phyloP scores from a whole-genome alignment of 2,329 filamentous ascomycete species.

The Parafenestella ontariensis region DNA sequence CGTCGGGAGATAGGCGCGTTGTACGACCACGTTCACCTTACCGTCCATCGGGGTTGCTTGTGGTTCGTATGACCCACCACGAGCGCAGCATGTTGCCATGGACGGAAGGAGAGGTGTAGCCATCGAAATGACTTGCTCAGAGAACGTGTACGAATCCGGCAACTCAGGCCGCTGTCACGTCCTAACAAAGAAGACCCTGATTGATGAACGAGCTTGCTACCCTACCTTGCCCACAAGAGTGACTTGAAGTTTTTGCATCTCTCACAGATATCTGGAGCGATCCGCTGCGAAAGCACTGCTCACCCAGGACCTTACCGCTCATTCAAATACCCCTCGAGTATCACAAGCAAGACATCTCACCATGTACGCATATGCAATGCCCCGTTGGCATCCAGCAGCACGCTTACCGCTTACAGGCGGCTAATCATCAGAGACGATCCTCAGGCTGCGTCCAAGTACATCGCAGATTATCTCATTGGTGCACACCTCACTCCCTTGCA shows the following conservation, averaged over 20 bases:
- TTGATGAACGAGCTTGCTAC: conserved; percentile 24
- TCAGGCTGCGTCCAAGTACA: conserved; percentile 72
- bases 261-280: conserved; percentile 25
- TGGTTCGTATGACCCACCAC: conserved; percentile 26
- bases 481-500: conserved; percentile 36
- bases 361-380: conserved; percentile 44
- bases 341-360: conserved; percentile 23
- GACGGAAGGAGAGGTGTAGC: conserved; percentile 11
- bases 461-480: conserved; percentile 82
- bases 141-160: conserved; percentile 21
- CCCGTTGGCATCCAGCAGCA: conserved; percentile 18
- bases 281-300: conserved; percentile 5
- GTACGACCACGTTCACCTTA: conserved; percentile 40
- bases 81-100: conserved; percentile 17
- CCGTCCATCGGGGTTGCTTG: conserved; percentile 32
- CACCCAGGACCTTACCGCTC: conserved; percentile 10
- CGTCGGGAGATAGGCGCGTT: conserved; percentile 34
- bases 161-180: conserved; percentile 29
- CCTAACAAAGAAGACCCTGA: conserved; percentile 33
- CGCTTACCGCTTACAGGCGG: conserved; percentile 65
- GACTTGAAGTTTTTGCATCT: conserved; percentile 23
- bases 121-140: conserved; percentile 6
- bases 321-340: conserved; percentile 8
- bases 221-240: conserved; percentile 19
- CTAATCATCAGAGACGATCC: conserved; percentile 82